Evolutionary conservation across 2,329 filamentous ascomycete species (phyloP).

Genomic region (Alternaria longipes): DNA sequence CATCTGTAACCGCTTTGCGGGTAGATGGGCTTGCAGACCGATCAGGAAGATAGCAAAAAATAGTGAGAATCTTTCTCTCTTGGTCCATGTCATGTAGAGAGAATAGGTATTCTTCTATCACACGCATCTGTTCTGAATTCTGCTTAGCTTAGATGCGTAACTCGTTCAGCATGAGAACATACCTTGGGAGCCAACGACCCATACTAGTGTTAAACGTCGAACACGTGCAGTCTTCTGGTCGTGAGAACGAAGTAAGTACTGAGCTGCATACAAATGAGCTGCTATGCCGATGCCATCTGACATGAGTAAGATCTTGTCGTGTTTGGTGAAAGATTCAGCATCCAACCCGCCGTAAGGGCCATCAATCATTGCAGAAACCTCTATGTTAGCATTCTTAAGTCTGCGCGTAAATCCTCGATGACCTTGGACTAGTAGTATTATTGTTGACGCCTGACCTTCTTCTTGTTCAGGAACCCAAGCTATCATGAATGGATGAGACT

Average conservation of each 20-base stretch:
- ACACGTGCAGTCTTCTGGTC: slow-evolving; percentile 16
- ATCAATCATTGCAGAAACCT: background rate
- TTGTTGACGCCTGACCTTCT: background rate
- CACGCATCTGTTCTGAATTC: background rate
- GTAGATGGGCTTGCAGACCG: too few species aligned
- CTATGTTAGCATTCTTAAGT: background rate
- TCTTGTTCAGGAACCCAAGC: slow-evolving; percentile 7
- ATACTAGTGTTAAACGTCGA: slow-evolving; percentile 13
- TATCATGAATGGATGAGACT: slow-evolving; percentile 20
- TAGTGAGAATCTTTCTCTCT: background rate
- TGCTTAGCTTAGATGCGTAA: background rate
- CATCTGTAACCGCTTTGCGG: background rate
- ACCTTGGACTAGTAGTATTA: background rate
- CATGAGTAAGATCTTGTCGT: slow-evolving; percentile 21
- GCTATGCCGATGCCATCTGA: slow-evolving; percentile 15
- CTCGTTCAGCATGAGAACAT: background rate
- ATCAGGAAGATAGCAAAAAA: background rate
- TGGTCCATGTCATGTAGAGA: background rate
- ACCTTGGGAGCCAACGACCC: slow-evolving; percentile 14
- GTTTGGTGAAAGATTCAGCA: background rate
- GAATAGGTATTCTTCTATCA: background rate
- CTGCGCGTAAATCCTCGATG: background rate
- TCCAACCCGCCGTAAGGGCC: slow-evolving; percentile 5
- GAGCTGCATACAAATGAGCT: slow-evolving; percentile 10
- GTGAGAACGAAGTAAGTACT: slow-evolving; percentile 13